Base-by-base conservation (phyloP, 371 early-diverging fungal genomes). In the Mucor velutinosus region DNA sequence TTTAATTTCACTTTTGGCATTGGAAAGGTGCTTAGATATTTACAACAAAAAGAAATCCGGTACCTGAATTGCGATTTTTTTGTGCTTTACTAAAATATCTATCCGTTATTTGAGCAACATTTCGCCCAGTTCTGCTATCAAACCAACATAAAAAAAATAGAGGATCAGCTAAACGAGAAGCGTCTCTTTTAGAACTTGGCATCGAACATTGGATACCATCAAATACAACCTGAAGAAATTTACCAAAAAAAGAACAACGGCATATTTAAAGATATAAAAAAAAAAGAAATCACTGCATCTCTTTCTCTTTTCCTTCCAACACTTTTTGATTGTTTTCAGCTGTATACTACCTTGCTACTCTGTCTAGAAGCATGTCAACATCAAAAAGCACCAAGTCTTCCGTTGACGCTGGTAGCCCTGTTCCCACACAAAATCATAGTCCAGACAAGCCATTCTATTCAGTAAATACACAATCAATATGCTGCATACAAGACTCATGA, bases 371-470 rank as follows among this genome's bases (percentile, higher is more conserved):
- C 25, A 62, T 63, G 63, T 63, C 63, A 27, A 55, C 51, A 19
- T 37, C 39, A 53, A 69, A 63, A 33, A 64, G 35, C 47, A 65
- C 35, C 19, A 29, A 37, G 58, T 29, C 64, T n/a, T 58, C 58
- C 23, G 53, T 55, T 8, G 70, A 70, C 37, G 7, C 71, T 14
- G 60, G 58, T 39, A 71, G 66, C 49, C 71, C 62, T 62, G 53
- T 71, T 41, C 60, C 58, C 19, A 71, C 63, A 23, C 73, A 73
- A 65, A 69, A 66, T 41, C 69, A 73, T 23, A 69, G 66, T 63
- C 73, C 73, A 45, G 64, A 73, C 39, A 58, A 65, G 41, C 66
- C 73, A 19, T 73, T 59, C 60, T 73, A 65, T 66, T 62, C 73
- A 33, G 73, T 73, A 73, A 64, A 58, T 58, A 58, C 32, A 39